Base-by-base conservation (phyloP, 2,329 filamentous ascomycete species). In the Tolypocladium paradoxum region DNA sequence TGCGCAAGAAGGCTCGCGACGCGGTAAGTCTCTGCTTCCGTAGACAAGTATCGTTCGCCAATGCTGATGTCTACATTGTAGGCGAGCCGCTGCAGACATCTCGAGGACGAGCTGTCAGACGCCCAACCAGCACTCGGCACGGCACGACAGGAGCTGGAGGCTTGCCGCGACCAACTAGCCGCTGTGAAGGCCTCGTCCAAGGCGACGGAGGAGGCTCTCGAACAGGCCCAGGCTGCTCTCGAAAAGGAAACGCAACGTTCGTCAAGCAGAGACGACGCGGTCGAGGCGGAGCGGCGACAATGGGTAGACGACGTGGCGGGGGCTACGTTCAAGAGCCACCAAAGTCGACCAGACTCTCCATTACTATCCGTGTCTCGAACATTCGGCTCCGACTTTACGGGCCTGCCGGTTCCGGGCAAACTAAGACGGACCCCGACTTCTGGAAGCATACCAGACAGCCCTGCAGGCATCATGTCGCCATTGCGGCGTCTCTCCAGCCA, bases 1-100 rank as follows among this genome's bases (percentile, higher is more conserved):
- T 95, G 70, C 80, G 93, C 59, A 89, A 87, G 66, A 97, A 95
- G 71, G 87, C 90, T 52, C 82, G 93, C 56, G 93, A 99, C 69
- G 77, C 86, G 62, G 87, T 90, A 77, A 71, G 83, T 73, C 43
- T 27, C 22, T 12, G 27, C 20, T 16, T 37, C 27, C n/a, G 27
- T 24, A 37, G 20, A 33, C 20, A 31, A 29, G 4, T 18, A 11
- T 18, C 7, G 18, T 6, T 7, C 38, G 8, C 18, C 24, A 20
- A 34, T 20, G 40, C 48, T 52, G 31, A 50, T 27, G 27, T 29
- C n/a, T 46, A 45, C 4, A 16, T 24, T 35, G 5, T 54, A 90
- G 79, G 87, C 87, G 35, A 72, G 72, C 22, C 77, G 78, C n/a
- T 74, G 73, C 47, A 79, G 88, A 61, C 81, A 78, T 52, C 74